Base-by-base conservation (phyloP, 768 basidiomycete species). In the Psilocybe tampanensis region DNA sequence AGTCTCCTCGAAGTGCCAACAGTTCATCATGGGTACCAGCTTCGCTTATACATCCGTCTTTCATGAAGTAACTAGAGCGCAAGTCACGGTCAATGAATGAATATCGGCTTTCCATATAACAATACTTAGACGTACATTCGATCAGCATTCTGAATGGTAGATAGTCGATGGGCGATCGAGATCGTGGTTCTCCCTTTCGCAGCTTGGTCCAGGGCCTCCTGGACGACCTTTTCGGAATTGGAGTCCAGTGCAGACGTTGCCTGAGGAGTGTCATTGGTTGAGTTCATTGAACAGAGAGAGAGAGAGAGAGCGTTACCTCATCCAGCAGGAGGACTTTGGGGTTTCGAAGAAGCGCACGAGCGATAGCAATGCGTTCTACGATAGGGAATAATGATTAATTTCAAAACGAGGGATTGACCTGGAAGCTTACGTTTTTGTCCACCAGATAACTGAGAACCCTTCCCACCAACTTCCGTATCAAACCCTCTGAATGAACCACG, bases 141-240 rank as follows among this genome's bases (percentile, higher is more conserved):
- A 69, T 95, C 86, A 12, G 94, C 93, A 64, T 93, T 92, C 70
- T 96, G 93, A 59, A 97, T 95, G 2, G 92, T 94, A 8, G 90
- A 92, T 50, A 99, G 73, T 49, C 97, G 84, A 74, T 98, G 97
- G 1, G 96, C 96, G 58, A 99, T 96, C 17, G 95, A 90, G 56
- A 95, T 89, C 3, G 95, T 97, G 7, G 95, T 96, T 53, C 96
- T 83, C 29, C 95, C 95, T 73, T 86, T 90, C 1, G 94, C 87
- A 5, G 95, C 97, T 66, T 86, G 83, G 71, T 98, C 97, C 21
- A 98, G 81, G 1, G 97, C 97, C 4, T 84, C 89, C 66, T 98
- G 96, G 5, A 99, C 97, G 44, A 98, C 89, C 70, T 92, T 93
- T 72, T 97, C 95, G n/a, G 90, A 93, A 63, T 86, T 88, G 3